phyloP scores from a whole-genome alignment of 2,329 filamentous ascomycete genomes.

The Clonostachys rosea region DNA sequence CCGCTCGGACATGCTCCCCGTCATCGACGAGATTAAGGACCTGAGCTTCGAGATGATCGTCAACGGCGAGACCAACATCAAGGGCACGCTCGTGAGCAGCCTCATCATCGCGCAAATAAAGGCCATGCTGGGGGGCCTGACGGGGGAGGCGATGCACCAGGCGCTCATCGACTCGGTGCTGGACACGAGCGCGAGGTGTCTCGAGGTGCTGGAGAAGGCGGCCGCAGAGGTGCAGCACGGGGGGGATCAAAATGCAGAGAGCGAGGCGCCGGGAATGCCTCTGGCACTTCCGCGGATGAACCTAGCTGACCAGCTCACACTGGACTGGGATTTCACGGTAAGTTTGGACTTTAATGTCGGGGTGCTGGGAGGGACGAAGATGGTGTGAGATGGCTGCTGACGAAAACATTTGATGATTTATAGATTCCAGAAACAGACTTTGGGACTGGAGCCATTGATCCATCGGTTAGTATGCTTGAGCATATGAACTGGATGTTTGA shows the following conservation, averaged over 20 bases:
- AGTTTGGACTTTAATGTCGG: not conserved
- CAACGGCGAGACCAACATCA: conserved; percentile 49
- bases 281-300: not conserved
- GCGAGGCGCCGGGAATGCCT: not conserved
- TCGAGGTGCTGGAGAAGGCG: not conserved
- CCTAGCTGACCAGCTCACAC: not conserved
- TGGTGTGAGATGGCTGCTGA: no score
- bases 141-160: conserved; percentile 19
- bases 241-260: not conserved
- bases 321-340: not conserved
- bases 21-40: conserved; percentile 30
- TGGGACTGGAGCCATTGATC: no score
- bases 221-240: not conserved
- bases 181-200: not conserved
- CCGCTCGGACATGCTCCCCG: conserved; percentile 32
- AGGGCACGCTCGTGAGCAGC: conserved; percentile 38
- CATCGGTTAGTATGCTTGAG: no score
- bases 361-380: no score
- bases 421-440: no score
- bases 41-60: conserved; percentile 35
- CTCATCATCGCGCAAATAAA: conserved; percentile 34
- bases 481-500: no score
- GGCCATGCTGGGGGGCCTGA: conserved; percentile 26
- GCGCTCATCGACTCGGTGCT: not conserved
- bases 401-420: no score